These are phyloP conservation scores for Lycium ferocissimum DNA, from an alignment of 257 asterid species.

Conservation along the genomic window DNA sequence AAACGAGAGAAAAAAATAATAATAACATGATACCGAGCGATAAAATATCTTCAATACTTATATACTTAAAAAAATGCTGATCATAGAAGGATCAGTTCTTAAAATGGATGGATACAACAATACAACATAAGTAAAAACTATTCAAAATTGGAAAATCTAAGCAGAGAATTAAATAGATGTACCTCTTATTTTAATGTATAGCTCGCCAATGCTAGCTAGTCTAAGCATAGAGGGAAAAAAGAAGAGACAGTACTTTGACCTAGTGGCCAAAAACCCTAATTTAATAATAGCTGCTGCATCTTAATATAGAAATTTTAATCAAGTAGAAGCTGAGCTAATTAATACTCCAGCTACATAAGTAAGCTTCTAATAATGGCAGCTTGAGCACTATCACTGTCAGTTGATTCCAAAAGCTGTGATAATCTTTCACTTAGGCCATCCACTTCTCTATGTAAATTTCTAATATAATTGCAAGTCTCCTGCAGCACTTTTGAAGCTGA, in stretches of 20 bases:
- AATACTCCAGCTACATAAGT: conserved; percentile 50
- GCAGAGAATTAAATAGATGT: not conserved
- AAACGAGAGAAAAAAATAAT: not conserved
- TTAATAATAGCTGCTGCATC: not conserved
- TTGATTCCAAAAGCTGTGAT: conserved; percentile 78
- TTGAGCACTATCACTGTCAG: conserved; percentile 80
- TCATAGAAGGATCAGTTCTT: conserved; percentile 7
- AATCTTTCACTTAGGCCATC: conserved; percentile 84
- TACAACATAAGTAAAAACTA: conserved; percentile 1
- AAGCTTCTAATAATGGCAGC: conserved; percentile 95
- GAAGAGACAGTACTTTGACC: not conserved
- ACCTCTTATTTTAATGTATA: not conserved
- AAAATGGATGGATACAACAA: conserved; percentile 24
- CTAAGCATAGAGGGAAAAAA: not conserved
- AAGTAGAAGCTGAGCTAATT: not conserved
- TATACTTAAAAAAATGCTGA: not conserved
- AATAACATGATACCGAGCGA: not conserved
- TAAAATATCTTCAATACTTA: not conserved
- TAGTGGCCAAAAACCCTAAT: conserved; percentile 29
- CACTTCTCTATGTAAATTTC: conserved; percentile 86
- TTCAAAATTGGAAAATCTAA: not conserved
- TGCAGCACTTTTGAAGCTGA: conserved; percentile 94
- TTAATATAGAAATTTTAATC: not conserved
- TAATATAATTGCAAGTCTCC: conserved; percentile 93
- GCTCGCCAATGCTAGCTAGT: not conserved